Evolutionary conservation across 192 early-diverging fungal genomes (phyloP).

Genomic region (Backusella tuberculispora): DNA sequence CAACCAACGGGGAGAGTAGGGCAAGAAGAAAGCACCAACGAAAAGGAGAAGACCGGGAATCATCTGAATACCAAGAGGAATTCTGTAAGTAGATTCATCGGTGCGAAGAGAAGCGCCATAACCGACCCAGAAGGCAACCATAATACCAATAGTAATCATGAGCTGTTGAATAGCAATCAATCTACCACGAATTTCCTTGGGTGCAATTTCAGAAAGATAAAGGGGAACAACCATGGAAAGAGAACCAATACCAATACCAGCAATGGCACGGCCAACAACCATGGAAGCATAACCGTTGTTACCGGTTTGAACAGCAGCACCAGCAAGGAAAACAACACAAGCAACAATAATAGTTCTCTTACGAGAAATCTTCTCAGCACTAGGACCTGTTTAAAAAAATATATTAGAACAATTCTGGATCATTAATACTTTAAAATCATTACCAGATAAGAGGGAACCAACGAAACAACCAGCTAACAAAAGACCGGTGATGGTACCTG

Average conservation of each 20-base stretch:
- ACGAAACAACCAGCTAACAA: constrained; percentile 74
- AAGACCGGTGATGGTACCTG: constrained; percentile 53
- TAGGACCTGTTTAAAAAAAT: constrained; percentile 28
- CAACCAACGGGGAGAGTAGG: constrained; percentile 88
- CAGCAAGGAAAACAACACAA: constrained; percentile 69
- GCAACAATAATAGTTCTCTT: constrained; percentile 67
- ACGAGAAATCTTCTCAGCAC: constrained; percentile 50
- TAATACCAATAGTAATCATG: constrained; percentile 87
- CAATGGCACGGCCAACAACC: constrained; percentile 74
- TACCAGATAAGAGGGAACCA: constrained; percentile 67
- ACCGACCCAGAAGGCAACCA: constrained; percentile 58
- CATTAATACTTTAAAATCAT: not conserved
- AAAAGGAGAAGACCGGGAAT: constrained; percentile 76
- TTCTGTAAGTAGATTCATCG: constrained; percentile 65
- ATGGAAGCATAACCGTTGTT: constrained; percentile 59
- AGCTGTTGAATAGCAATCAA: constrained; percentile 87
- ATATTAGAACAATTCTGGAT: not conserved
- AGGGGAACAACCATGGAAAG: constrained; percentile 29
- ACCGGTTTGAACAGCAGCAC: constrained; percentile 73
- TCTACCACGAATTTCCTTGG: constrained; percentile 82
- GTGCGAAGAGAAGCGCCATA: constrained; percentile 35
- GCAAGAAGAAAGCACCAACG: constrained; percentile 74
- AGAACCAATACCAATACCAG: constrained; percentile 57
- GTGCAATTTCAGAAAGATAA: constrained; percentile 70
- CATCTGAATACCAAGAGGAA: constrained; percentile 82